Evolutionary conservation across 2,329 filamentous ascomycete species (phyloP).

Genomic region (Aspergillus arachidicola): DNA sequence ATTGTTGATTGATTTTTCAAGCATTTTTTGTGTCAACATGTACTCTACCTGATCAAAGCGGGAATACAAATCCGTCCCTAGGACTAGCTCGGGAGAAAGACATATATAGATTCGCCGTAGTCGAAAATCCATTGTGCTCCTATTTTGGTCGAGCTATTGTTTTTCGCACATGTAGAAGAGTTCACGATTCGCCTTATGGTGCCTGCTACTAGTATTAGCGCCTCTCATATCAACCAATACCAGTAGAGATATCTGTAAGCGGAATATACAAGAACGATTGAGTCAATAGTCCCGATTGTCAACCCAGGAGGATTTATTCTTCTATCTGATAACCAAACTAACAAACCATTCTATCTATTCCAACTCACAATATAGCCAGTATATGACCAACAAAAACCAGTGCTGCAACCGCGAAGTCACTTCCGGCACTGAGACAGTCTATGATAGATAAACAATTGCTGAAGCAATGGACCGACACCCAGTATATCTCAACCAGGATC

Average conservation of each 20-base stretch:
- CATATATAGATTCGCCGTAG: constrained; percentile 37
- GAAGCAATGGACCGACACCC: not conserved
- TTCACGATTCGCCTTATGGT: not conserved
- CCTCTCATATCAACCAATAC: not conserved
- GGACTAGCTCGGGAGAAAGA: constrained; percentile 26
- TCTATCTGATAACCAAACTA: not conserved
- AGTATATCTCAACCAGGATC: not conserved
- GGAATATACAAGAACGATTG: not conserved
- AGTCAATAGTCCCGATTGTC: not conserved
- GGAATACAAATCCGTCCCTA: constrained; percentile 31
- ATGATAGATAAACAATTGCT: constrained; percentile 1
- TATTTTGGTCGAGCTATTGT: not conserved
- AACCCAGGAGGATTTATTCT: not conserved
- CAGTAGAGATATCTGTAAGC: not conserved
- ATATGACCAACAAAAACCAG: not conserved
- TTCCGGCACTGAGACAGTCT: constrained; percentile 4
- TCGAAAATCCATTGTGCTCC: constrained; percentile 22
- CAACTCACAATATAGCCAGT: not conserved
- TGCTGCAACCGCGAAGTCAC: constrained; percentile 5
- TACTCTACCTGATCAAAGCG: constrained; percentile 41
- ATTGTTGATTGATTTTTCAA: constrained; percentile 32
- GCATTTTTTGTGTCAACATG: constrained; percentile 40
- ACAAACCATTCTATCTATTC: constrained; percentile 3
- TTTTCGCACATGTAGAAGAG: not conserved
- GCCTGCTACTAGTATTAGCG: not conserved